Conservation (phyloP, 495 filamentous ascomycete species). For the Aspergillus saccharolyticus region DNA sequence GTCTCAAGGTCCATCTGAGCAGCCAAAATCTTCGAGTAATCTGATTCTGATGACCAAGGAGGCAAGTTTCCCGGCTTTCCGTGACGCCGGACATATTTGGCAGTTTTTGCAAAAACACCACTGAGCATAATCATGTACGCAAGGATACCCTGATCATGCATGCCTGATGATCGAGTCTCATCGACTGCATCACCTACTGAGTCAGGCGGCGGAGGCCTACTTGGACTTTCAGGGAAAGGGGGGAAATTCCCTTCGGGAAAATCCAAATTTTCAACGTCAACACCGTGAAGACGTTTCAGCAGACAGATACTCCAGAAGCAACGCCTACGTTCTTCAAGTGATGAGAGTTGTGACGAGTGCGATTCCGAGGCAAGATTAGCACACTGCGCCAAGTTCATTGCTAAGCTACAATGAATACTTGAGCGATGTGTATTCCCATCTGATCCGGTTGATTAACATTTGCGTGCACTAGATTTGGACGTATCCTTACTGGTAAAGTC, state of each 20-base stretch:
- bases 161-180: conserved; percentile 23
- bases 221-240: conserved; percentile 31
- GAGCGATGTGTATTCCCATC: conserved; percentile 46
- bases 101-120: conserved; percentile 40
- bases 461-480: neutral
- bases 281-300: conserved; percentile 42
- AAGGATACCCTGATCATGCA: conserved; percentile 41
- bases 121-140: conserved; percentile 45
- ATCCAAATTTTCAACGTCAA: conserved; percentile 38
- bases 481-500: conserved; percentile 40
- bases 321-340: conserved; percentile 40
- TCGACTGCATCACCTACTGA: conserved; percentile 19
- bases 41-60: conserved; percentile 47
- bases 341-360: conserved; percentile 12
- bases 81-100: conserved; percentile 41
- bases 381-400: conserved; percentile 43
- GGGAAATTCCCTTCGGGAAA: conserved; percentile 31
- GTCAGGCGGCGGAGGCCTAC: conserved; percentile 19
- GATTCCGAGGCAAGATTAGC: conserved; percentile 37
- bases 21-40: conserved; percentile 44
- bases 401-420: conserved; percentile 44
- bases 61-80: conserved; percentile 40
- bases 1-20: conserved; percentile 48
- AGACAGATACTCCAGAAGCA: conserved; percentile 49
- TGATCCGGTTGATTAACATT: conserved; percentile 10